Conservation (phyloP, 2,329 filamentous ascomycete species). For the Dothiorella sarmentorum region DNA sequence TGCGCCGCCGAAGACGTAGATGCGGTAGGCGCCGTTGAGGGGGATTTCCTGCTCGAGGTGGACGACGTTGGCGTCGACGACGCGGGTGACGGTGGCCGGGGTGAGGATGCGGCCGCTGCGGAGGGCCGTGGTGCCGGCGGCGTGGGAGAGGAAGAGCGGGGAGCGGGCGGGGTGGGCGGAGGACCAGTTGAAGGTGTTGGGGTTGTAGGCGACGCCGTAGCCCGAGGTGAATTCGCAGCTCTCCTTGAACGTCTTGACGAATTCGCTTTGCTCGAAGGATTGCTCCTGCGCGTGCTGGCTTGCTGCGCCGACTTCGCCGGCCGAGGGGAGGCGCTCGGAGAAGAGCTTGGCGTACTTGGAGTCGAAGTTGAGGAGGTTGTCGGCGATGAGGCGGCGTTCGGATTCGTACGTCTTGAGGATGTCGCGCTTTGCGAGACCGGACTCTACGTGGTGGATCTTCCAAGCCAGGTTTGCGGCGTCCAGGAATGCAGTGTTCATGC, state of each 20-base stretch:
- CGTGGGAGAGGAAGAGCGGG: conserved; percentile 61
- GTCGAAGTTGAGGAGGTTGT: conserved; percentile 81
- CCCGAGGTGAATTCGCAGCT: conserved; percentile 89
- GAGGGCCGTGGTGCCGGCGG: conserved; percentile 54
- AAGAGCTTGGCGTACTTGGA: conserved; percentile 87
- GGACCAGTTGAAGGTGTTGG: conserved; percentile 83
- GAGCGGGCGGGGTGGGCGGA: conserved; percentile 66
- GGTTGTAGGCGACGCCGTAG: conserved; percentile 81
- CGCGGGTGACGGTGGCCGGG: conserved; percentile 77
- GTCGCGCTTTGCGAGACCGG: conserved; percentile 70
- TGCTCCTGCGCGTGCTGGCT: conserved; percentile 26
- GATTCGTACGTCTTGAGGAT: conserved; percentile 81
- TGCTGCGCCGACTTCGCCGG: conserved; percentile 68
- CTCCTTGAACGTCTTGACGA: conserved; percentile 86
- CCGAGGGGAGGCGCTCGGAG: conserved; percentile 70
- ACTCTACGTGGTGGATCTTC: conserved; percentile 91
- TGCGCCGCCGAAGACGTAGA: conserved; percentile 81
- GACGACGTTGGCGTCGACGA: conserved; percentile 84
- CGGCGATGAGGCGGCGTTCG: conserved; percentile 80
- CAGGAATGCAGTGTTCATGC: conserved; percentile 60
- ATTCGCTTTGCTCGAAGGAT: conserved; percentile 63
- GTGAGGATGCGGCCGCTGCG: conserved; percentile 72
- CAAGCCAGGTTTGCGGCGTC: conserved; percentile 83
- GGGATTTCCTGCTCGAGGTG: conserved; percentile 88
- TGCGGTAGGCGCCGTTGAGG: conserved; percentile 79